These are phyloP conservation scores for Nicotiana paniculata DNA, from an alignment of 257 asterid genomes.

Conservation along the genomic window DNA sequence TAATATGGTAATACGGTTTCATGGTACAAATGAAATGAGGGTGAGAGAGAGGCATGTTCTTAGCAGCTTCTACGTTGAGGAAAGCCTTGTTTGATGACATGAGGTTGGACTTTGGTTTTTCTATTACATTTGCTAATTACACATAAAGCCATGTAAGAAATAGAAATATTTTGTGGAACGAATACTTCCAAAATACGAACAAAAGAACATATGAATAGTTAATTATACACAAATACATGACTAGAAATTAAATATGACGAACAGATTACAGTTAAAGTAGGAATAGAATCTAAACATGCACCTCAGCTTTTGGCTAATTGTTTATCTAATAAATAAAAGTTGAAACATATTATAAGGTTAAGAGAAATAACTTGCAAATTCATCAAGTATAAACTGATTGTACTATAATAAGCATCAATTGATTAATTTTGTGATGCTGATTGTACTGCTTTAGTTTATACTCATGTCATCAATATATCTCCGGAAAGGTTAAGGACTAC, in stretches of 20 bases:
- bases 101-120: background rate
- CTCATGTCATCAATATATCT: background rate
- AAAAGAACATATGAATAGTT: background rate
- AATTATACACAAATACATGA: background rate
- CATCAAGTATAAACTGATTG: background rate
- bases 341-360: background rate
- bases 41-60: background rate
- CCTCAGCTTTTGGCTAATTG: background rate
- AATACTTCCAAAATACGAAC: background rate
- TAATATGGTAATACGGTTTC: background rate
- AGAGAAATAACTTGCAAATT: background rate
- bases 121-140: background rate
- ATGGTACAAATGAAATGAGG: background rate
- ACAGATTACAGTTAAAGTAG: background rate
- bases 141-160: background rate
- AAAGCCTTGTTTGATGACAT: background rate
- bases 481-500: background rate
- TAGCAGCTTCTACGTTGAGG: background rate
- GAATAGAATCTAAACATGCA: background rate
- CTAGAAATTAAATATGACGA: background rate
- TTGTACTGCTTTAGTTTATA: background rate
- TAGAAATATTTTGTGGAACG: background rate
- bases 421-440: background rate
- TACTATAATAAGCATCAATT: background rate
- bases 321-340: background rate